Conservation (phyloP, 1,139 yeast genomes). For the Candida tunisiensis region DNA sequence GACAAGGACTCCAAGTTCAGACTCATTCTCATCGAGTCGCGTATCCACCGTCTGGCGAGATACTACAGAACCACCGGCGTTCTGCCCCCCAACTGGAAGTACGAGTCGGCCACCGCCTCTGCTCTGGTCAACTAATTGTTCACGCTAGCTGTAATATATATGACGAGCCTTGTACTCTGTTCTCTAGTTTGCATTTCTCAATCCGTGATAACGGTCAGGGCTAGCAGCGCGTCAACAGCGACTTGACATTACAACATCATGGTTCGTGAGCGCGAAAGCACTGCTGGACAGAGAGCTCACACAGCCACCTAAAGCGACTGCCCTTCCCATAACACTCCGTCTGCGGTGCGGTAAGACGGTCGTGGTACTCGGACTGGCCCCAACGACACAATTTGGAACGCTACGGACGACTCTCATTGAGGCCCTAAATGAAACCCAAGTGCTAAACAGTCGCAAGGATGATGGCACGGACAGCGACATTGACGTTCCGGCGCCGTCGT, state of each 20-base stretch:
- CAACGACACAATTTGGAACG: background rate
- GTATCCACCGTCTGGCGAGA: slow-evolving; percentile 99
- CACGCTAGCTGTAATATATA: slow-evolving; percentile 2
- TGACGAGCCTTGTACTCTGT: background rate
- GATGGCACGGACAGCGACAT: no score
- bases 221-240: background rate
- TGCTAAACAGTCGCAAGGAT: no score
- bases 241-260: background rate
- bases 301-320: background rate
- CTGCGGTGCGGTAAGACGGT: background rate
- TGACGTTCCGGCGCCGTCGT: no score
- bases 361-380: background rate
- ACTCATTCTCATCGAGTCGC: slow-evolving; percentile 98
- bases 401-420: background rate
- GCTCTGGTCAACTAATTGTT: slow-evolving; percentile 80
- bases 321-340: background rate
- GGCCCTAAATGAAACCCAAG: background rate
- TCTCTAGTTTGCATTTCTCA: background rate
- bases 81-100: slow-evolving; percentile 99
- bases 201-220: background rate
- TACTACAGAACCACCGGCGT: slow-evolving; percentile 99
- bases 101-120: slow-evolving; percentile 99
- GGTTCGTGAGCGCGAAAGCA: no score
- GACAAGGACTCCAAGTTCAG: slow-evolving; percentile 99
- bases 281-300: background rate